A percentile compares a stretch with the other conserved stretches of the same genome.
Evolutionary conservation across 148 eudicot species (phyloP).

Genomic region (Euryodendron excelsum): DNA sequence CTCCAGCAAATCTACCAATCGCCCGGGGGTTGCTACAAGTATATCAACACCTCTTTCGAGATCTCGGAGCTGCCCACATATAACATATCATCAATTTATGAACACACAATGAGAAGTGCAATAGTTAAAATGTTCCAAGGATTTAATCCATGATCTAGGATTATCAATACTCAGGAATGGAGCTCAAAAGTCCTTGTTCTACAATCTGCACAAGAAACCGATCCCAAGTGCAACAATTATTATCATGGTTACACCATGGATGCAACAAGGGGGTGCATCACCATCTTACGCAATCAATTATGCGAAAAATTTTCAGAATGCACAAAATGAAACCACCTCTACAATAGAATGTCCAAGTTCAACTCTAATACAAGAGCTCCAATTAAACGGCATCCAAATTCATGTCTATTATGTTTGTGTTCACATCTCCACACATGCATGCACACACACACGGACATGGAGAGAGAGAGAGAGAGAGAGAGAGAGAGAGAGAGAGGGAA

Average conservation of each 20-base stretch:
- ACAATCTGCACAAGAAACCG: no score
- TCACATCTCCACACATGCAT: no score
- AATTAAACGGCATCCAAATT: no score
- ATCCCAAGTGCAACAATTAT: not conserved
- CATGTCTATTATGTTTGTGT: no score
- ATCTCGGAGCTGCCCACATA: constrained; percentile 43
- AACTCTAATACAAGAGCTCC: no score
- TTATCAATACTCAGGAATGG: not conserved
- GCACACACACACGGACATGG: no score
- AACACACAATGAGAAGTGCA: not conserved
- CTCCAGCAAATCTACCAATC: constrained; percentile 57
- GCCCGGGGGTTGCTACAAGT: constrained; percentile 60
- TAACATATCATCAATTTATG: constrained; percentile 8
- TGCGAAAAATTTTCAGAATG: not conserved
- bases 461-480: no score
- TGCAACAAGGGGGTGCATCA: not conserved
- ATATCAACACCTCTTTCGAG: constrained; percentile 59
- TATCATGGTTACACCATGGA: not conserved
- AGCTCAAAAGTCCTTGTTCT: no score
- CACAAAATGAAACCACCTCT: not conserved
- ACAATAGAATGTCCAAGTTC: no score
- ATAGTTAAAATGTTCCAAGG: not conserved
- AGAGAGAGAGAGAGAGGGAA: no score
- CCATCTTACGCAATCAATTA: not conserved
- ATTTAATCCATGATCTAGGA: not conserved